These are phyloP conservation scores for Dipodascus albidus DNA, from an alignment of 805 yeast species.

Conservation along the genomic window DNA sequence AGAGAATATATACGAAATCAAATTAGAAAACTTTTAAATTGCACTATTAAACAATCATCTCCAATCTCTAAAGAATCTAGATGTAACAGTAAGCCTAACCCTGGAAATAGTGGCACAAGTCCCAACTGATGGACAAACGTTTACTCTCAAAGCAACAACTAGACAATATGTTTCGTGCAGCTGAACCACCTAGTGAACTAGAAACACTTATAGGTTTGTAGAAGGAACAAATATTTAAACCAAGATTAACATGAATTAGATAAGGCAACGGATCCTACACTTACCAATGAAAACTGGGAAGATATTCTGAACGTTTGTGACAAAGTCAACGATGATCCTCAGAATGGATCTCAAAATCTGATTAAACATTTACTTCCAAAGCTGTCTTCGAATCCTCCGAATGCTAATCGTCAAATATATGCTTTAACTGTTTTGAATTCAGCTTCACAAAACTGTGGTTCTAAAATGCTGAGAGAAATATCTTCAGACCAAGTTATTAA, in stretches of 20 bases:
- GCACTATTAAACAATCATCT: not conserved
- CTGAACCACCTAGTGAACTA: conserved; percentile 17
- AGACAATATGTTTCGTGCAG: conserved; percentile 17
- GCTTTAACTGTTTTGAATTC: conserved; percentile 42
- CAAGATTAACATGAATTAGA: no score
- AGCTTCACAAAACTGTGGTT: conserved; percentile 68
- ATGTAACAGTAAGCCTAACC: not conserved
- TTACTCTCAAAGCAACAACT: not conserved
- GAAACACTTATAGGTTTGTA: conserved; percentile 16
- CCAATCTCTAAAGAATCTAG: not conserved
- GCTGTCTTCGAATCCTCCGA: conserved; percentile 30
- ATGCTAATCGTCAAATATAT: conserved; percentile 57
- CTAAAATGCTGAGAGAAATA: conserved; percentile 50
- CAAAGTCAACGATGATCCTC: conserved; percentile 48
- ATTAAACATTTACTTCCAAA: conserved; percentile 37
- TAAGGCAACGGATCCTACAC: conserved; percentile 53
- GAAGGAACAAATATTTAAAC: no score
- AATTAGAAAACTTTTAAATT: no score
- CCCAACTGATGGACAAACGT: not conserved
- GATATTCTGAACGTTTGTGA: conserved; percentile 57
- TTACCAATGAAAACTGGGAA: conserved; percentile 60
- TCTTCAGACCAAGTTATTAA: conserved; percentile 45
- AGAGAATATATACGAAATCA: no score
- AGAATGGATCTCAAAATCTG: conserved; percentile 38
- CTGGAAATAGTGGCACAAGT: not conserved